These are phyloP conservation scores for Ogataea kodamae DNA, from an alignment of 805 yeast species.

Conservation along the genomic window DNA sequence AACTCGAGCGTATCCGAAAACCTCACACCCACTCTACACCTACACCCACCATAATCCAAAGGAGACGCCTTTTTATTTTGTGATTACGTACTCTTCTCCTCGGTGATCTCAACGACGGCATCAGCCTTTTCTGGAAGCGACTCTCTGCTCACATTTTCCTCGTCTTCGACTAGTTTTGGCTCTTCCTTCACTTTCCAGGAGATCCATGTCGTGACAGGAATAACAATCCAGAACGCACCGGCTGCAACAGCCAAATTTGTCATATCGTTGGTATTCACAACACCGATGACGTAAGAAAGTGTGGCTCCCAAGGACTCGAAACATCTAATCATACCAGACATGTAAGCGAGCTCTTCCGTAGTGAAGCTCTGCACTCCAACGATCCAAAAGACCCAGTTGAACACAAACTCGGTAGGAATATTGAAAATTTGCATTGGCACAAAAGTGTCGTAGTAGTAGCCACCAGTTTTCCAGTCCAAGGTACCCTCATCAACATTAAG, in stretches of 20 bases:
- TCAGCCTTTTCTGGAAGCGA: not conserved
- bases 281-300: constrained; percentile 22
- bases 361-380: constrained; percentile 22
- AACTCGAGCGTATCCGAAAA: constrained; percentile 4
- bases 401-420: constrained; percentile 21
- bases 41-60: not conserved
- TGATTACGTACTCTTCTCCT: not conserved
- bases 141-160: not conserved
- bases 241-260: constrained; percentile 26
- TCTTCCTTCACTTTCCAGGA: constrained; percentile 1
- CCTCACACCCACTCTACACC: constrained; percentile 1
- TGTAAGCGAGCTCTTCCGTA: constrained; percentile 20
- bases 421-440: constrained; percentile 26
- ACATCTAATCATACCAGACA: constrained; percentile 23
- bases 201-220: constrained; percentile 2
- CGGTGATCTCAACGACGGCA: not conserved
- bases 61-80: not conserved
- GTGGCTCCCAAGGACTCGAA: constrained; percentile 25
- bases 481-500: constrained; percentile 6
- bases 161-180: not conserved
- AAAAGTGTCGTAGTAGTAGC: constrained; percentile 17
- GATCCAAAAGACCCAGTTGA: constrained; percentile 29
- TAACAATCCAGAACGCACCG: constrained; percentile 20
- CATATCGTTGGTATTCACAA: constrained; percentile 24
- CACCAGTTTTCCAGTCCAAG: constrained; percentile 23